Conservation (phyloP, 257 asterid species). For the Anisodus acutangulus region DNA sequence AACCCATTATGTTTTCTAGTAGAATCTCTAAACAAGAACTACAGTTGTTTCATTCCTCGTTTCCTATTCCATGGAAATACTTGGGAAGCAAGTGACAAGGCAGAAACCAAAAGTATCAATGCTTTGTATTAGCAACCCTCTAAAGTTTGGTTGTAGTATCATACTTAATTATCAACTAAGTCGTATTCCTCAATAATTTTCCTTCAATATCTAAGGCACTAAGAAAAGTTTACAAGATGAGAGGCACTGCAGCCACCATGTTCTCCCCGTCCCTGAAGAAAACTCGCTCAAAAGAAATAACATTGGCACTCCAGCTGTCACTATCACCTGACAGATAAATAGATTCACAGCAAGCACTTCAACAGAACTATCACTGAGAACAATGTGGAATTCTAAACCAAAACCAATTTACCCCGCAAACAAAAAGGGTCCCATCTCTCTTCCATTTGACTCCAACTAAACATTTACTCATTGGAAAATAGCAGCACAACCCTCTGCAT, state of each 20-base stretch:
- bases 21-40: constrained; percentile 8
- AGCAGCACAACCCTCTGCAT: background rate
- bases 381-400: background rate
- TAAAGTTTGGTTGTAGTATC: background rate
- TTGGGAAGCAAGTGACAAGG: constrained; percentile 13
- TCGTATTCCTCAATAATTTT: background rate
- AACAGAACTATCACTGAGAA: constrained; percentile 9
- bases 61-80: background rate
- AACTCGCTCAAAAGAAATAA: background rate
- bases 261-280: constrained; percentile 6
- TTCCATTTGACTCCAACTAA: constrained; percentile 2
- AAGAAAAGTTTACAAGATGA: background rate
- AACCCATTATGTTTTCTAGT: background rate
- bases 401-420: background rate
- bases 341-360: background rate
- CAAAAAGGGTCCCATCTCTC: background rate
- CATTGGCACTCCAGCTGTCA: background rate
- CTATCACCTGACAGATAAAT: background rate
- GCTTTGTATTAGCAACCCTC: background rate
- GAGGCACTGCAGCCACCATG: constrained; percentile 10
- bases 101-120: background rate
- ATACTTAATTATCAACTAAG: background rate
- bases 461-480: constrained; percentile 1
- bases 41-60: background rate
- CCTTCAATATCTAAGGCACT: constrained; percentile 4